A percentile compares a stretch with the other conserved stretches of the same genome.
Conservation (phyloP, 441 rosid species). For the Bocquillonia castaneifolia region DNA sequence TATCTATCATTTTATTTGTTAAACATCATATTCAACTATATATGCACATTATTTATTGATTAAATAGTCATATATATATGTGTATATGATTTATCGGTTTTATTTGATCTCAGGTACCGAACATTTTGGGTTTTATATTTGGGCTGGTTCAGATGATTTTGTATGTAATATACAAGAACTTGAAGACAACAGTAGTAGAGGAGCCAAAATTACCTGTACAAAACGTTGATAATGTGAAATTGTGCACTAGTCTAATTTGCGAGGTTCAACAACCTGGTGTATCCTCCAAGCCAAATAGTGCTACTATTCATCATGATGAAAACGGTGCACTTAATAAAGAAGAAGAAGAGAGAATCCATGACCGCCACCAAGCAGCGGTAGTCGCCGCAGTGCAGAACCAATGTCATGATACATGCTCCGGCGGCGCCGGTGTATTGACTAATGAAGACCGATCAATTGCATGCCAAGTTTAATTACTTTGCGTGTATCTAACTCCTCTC, state of each 20-base stretch:
- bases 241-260: slow-evolving; percentile 3
- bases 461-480: slow-evolving; percentile 17
- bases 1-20: no score
- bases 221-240: slow-evolving; percentile 29
- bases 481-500: slow-evolving; percentile 6
- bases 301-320: slow-evolving; percentile 14
- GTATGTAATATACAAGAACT: slow-evolving; percentile 47
- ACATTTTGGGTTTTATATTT: slow-evolving; percentile 55
- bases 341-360: slow-evolving; percentile 22
- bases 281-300: slow-evolving; percentile 18
- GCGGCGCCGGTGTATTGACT: no score
- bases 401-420: slow-evolving; percentile 5
- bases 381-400: background rate
- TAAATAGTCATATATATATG: background rate
- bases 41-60: no score
- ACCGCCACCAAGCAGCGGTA: background rate
- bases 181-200: slow-evolving; percentile 19
- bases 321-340: slow-evolving; percentile 23
- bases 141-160: slow-evolving; percentile 70
- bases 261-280: slow-evolving; percentile 18
- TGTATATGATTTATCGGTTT: no score
- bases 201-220: slow-evolving; percentile 27
- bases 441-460: slow-evolving; percentile 5
- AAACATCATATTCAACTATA: no score
- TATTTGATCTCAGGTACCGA: slow-evolving; percentile 48